Base-by-base conservation (phyloP, 31 red algal species). In the Odonthalia washingtoniensis region DNA sequence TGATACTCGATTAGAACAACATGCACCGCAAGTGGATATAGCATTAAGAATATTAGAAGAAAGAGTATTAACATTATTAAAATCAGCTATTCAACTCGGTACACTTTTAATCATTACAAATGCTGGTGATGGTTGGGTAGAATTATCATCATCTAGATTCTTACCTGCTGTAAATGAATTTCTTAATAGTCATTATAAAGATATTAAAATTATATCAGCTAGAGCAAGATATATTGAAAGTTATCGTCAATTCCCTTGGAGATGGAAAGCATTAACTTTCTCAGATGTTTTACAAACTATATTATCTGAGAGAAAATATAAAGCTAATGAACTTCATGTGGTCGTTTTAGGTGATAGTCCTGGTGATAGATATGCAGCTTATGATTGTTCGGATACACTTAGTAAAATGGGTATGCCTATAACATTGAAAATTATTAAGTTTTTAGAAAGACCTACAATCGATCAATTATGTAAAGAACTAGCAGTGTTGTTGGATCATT, bases 221-320 rank as follows among this genome's bases (percentile, higher is more conserved):
- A 83, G 97, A 46, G 95, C 86, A 45, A 77, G 77, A 31, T 98
- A 96, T 73, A 90, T 94, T 61, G 68, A 83, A 27, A 64, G 78
- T 4, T 96, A 82, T 68, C 78, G 94, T 27, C 74, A 93, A 2
- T 75, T 86, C 5, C 97, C 97, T 17, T 78, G 82, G 37, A 80
- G 94, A 70, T 98, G 97, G 97, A 98, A 98, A 83, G 83, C 88
- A 34, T 85, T 88, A 42, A 92, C 97, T 6, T 98, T 98, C 82
- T 66, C 67, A 28, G 89, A 92, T 66, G 97, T 95, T 63, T 40
- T 98, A 52, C 76, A 81, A 40, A 53, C 43, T 66, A 70, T 86
- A 52, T 90, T 27, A 44, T 33, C 45, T 34, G 46, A 26, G 30
- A 30, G 60, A n/a, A 52, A 77, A 52, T 45, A 30, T 6, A 64